Percentiles rank a stretch among this genome's conserved stretches.
phyloP scores from a whole-genome alignment of 768 basidiomycete species.

The Amanita rimosa region DNA sequence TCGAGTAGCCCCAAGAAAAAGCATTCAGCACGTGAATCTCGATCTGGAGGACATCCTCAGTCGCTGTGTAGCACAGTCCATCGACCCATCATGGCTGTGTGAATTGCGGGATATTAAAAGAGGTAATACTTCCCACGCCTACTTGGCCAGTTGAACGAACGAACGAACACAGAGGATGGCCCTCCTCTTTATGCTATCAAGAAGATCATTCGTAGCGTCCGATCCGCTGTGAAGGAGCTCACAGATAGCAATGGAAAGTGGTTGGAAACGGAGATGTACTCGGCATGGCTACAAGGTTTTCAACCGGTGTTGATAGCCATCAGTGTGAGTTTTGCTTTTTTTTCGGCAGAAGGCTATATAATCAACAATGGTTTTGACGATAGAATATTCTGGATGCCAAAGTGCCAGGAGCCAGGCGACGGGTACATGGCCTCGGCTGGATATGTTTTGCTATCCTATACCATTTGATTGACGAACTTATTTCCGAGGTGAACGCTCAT shows the following conservation, averaged over 20 bases:
- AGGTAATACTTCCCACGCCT: slow-evolving; percentile 5
- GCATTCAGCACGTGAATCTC: slow-evolving; percentile 10
- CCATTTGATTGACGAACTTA: slow-evolving; percentile 30
- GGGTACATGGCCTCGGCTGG: slow-evolving; percentile 25
- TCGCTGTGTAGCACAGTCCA: slow-evolving; percentile 10
- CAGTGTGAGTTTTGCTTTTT: slow-evolving; percentile 17
- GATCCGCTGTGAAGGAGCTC: slow-evolving; percentile 19
- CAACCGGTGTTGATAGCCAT: slow-evolving; percentile 26
- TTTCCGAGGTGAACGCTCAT: slow-evolving; percentile 31
- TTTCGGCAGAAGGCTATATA: background rate
- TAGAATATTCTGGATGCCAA: slow-evolving; percentile 28
- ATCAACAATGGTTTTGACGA: slow-evolving; percentile 4
- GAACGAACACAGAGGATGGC: slow-evolving; percentile 4
- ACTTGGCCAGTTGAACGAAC: slow-evolving; percentile 9
- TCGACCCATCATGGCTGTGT: slow-evolving; percentile 10
- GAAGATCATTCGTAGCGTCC: slow-evolving; percentile 20
- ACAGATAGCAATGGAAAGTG: slow-evolving; percentile 18
- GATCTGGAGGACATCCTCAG: slow-evolving; percentile 15
- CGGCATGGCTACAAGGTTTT: slow-evolving; percentile 28
- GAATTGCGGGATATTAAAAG: slow-evolving; percentile 16
- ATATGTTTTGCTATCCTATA: slow-evolving; percentile 29
- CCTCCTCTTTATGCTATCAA: slow-evolving; percentile 15
- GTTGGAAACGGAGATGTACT: slow-evolving; percentile 31
- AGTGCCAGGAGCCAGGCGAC: slow-evolving; percentile 23
- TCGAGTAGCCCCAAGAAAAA: slow-evolving; percentile 9